These are phyloP conservation scores for Sclerotinia subarctica DNA, from an alignment of 2,329 filamentous ascomycete species.

Conservation along the genomic window DNA sequence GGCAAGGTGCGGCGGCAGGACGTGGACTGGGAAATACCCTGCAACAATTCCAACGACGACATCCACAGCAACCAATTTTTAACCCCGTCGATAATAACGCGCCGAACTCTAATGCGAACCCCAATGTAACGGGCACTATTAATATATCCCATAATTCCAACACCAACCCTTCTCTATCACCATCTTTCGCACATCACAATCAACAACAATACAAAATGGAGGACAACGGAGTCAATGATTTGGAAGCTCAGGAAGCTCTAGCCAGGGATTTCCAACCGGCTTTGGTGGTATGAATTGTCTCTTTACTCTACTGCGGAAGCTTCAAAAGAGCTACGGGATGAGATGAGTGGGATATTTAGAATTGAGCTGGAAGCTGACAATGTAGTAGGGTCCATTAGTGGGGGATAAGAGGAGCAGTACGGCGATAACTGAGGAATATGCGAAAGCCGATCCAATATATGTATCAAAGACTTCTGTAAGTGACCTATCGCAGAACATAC, in stretches of 20 bases:
- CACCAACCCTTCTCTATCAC: constrained; percentile 22
- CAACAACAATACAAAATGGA: constrained; percentile 33
- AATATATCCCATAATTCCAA: constrained; percentile 21
- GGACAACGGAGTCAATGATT: constrained; percentile 25
- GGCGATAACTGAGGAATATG: constrained; percentile 80
- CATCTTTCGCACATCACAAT: constrained; percentile 18
- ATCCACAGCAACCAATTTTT: constrained; percentile 20
- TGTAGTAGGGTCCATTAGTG: constrained; percentile 72
- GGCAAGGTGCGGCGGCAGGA: constrained; percentile 8
- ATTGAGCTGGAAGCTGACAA: constrained; percentile 36
- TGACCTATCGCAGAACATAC: constrained; percentile 28
- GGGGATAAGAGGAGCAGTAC: constrained; percentile 74
- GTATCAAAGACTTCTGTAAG: constrained; percentile 83
- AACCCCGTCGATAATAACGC: constrained; percentile 7
- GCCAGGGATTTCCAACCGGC: constrained; percentile 57
- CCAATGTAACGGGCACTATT: constrained; percentile 1
- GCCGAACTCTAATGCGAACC: background rate
- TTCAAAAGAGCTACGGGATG: background rate
- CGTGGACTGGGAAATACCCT: constrained; percentile 20
- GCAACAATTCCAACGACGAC: constrained; percentile 16
- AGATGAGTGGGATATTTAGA: constrained; percentile 12
- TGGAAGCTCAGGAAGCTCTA: constrained; percentile 56
- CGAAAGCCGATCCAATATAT: constrained; percentile 79
- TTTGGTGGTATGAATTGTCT: constrained; percentile 48
- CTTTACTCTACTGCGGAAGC: background rate